Evolutionary conservation across 768 basidiomycete species (phyloP), one percentile per base, ranked within the genome.

Genomic region (Amanita polypyramis): DNA sequence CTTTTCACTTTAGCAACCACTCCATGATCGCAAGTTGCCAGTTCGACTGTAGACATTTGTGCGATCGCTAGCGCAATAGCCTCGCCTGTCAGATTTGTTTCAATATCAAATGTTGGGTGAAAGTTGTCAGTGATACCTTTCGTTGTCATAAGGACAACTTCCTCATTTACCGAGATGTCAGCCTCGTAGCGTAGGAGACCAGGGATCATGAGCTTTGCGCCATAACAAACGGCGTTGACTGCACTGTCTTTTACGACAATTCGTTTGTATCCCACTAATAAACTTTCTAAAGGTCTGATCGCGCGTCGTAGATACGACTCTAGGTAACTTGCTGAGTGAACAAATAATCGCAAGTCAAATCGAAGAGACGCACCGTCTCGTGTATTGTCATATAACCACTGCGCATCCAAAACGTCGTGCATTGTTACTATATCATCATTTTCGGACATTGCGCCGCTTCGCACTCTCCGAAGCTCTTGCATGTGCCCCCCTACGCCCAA

Each of bases 401-500:
- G 96, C 10, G 96, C 96, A 64, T 99, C 96, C 68, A 99, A 69
- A 23, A 99, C 95, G 62, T 99, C 96, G 67, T 99, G 96, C 96
- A 99, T 99, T 17, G 95, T 94, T 51, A 98, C 96, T 59, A 97
- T 92, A 56, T 93, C 93, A 61, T 98, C 95, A 62, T 90, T 93
- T 70, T 99, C 96, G 42, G 86, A 89, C 79, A 97, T 84, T 42
- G 94, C 95, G 58, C 96, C 96, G 61, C 85, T 90, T 54, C 96
- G 73, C 11, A 98, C 95, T 57, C 96, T 73, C 57, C 96, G 76
- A 50, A 99, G 75, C 64, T 99, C 96, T 69, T 99, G 95, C 96
- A 99, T 99, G 66, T 99, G 96, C n/a, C 94, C 96, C 19, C 96
- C 96, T 23, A 98, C 95, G 52, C 96, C 96, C 32, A 97, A 72